Conservation (phyloP, 1,284 basidiomycete genomes). For the Microstroma glucosiphilum region DNA sequence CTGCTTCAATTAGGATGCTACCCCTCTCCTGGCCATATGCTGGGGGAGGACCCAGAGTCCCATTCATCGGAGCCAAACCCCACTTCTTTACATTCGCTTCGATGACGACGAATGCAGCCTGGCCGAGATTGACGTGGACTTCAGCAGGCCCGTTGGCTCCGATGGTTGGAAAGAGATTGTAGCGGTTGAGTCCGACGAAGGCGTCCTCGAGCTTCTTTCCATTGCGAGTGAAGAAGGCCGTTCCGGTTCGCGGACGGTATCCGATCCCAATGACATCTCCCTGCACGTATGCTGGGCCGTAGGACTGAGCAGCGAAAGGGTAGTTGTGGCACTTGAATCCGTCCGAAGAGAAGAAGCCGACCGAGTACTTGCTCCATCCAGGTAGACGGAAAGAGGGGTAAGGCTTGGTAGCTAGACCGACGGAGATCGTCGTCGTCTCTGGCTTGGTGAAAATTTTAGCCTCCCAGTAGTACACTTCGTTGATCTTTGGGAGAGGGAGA, state of each 20-base stretch:
- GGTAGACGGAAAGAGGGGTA: slow-evolving; percentile 46
- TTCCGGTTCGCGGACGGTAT: slow-evolving; percentile 45
- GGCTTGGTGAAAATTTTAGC: slow-evolving; percentile 51
- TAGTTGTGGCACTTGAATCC: slow-evolving; percentile 97
- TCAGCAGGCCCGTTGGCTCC: slow-evolving; percentile 47
- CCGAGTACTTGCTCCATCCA: slow-evolving; percentile 79
- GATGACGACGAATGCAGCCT: slow-evolving; percentile 51
- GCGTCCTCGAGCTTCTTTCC: slow-evolving; percentile 48
- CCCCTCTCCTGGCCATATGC: slow-evolving; percentile 48
- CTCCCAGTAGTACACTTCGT: slow-evolving; percentile 52
- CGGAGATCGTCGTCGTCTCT: slow-evolving; percentile 36
- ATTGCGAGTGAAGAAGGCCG: slow-evolving; percentile 50
- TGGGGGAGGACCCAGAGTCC: slow-evolving; percentile 47
- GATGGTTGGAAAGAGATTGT: slow-evolving; percentile 49
- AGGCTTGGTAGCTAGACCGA: slow-evolving; percentile 48
- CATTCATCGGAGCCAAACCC: slow-evolving; percentile 50
- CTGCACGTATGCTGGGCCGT: slow-evolving; percentile 78
- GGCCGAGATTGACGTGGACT: slow-evolving; percentile 48
- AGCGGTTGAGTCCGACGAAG: slow-evolving; percentile 42
- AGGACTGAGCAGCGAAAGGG: slow-evolving; percentile 81
- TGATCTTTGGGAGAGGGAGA: slow-evolving; percentile 48
- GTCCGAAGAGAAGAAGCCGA: slow-evolving; percentile 84
- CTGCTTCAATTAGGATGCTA: slow-evolving; percentile 49
- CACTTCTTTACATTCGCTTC: slow-evolving; percentile 51
- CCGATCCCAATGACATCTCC: slow-evolving; percentile 56